Evolutionary conservation across 352 stramenopile species (phyloP), one percentile per base, ranked within the genome.

Genomic region (Phytophthora agathidicida): DNA sequence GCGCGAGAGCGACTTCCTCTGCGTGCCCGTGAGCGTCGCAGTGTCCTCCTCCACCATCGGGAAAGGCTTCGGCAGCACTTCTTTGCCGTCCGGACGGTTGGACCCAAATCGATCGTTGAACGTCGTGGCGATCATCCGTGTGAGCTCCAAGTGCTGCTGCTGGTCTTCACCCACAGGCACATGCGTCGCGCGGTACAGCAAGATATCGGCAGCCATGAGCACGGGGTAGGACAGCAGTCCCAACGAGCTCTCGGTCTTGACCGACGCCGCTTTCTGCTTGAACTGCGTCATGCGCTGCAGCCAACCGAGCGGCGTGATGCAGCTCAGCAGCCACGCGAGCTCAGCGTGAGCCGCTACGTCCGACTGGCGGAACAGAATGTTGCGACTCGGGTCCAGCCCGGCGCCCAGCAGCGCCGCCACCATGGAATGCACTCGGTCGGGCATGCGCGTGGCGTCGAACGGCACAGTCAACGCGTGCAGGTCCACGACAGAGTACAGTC

Each of bases 261-360:
- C 60, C 11, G 56, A 50, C 41, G 91, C 86, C 14, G 89, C 73
- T 76, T 99, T 99, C 56, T 99, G 96, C 77, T 99, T 99, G 82
- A 98, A 99, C 81, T 99, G 98, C 53, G 98, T 99, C 98, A 99
- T 99, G 54, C 97, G 91, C 65, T 99, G 92, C 31, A 99, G 76
- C 94, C 96, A 99, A 39, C 94, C 97, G 64, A 99, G 96, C 8
- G 97, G 97, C 37, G 96, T 99, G 41, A 98, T 89, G 73, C 96
- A 99, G 57, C 93, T 97, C 39, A 99, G 75, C 19, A 99, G 77
- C 98, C 98, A 99, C 44, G 91, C 80, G 23, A 99, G 81, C 67
- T 99, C 97, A 6, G 97, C 73, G 80, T 99, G 98, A 7, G 71
- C 66, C 0, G 45, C 47, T 54, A 93, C 73, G 52, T 92, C 78